Percentiles rank a stretch among this genome's conserved stretches.
Evolutionary conservation across 2,329 filamentous ascomycete genomes (phyloP).

Genomic region (Phoma sp.): DNA sequence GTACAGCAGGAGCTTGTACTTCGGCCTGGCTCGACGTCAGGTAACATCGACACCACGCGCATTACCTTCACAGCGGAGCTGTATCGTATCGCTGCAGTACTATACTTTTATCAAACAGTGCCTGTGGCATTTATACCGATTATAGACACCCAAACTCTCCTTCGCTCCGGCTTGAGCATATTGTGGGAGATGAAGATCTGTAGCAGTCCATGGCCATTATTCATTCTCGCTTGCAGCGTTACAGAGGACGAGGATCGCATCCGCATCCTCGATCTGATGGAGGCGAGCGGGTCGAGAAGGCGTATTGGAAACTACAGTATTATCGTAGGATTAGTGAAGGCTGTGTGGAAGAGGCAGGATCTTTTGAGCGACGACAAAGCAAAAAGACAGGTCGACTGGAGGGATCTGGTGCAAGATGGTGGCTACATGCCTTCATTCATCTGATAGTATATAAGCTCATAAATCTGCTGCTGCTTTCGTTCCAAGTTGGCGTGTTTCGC

Average conservation of each 20-base stretch:
- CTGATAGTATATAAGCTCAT: slow-evolving; percentile 13
- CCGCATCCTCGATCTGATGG: slow-evolving; percentile 49
- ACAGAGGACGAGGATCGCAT: slow-evolving; percentile 52
- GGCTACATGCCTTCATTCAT: slow-evolving; percentile 30
- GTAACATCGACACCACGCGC: slow-evolving; percentile 35
- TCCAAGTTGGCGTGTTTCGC: too few species aligned
- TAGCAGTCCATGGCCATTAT: slow-evolving; percentile 59
- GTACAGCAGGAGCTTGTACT: slow-evolving; percentile 32
- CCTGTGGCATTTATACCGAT: slow-evolving; percentile 37
- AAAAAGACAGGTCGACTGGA: slow-evolving; percentile 46
- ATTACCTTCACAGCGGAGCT: slow-evolving; percentile 57
- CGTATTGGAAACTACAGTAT: slow-evolving; percentile 56
- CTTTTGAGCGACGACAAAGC: slow-evolving; percentile 45
- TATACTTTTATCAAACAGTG: slow-evolving; percentile 52
- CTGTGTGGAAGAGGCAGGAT: slow-evolving; percentile 56
- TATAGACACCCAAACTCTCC: slow-evolving; percentile 1
- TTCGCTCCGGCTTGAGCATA: slow-evolving; percentile 42
- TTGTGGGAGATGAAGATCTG: slow-evolving; percentile 50
- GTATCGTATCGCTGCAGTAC: slow-evolving; percentile 57
- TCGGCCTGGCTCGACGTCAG: slow-evolving; percentile 31
- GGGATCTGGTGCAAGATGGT: slow-evolving; percentile 44
- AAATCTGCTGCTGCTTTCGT: neutral
- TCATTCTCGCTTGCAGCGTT: slow-evolving; percentile 56
- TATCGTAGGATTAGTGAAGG: slow-evolving; percentile 52
- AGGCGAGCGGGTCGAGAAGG: slow-evolving; percentile 52